Evolutionary conservation across 495 filamentous ascomycete species (phyloP).

Genomic region (Chaetomidium leptoderma): DNA sequence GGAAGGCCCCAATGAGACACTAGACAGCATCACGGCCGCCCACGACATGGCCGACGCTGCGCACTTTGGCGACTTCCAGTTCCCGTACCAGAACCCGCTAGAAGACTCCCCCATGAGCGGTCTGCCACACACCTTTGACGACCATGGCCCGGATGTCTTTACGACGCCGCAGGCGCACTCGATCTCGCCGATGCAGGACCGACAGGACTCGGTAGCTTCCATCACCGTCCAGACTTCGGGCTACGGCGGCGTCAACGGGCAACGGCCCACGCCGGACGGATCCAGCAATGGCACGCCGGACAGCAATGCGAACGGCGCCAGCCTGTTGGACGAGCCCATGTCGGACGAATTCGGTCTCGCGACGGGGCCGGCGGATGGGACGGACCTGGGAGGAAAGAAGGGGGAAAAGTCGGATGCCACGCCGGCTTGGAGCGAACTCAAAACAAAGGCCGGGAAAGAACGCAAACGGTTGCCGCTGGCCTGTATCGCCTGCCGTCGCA

Average conservation of each 20-base stretch:
- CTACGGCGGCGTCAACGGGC: conserved; percentile 21
- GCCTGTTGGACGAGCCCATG: conserved; percentile 47
- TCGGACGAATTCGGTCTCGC: conserved; percentile 52
- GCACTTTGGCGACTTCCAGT: conserved; percentile 46
- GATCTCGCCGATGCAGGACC: conserved; percentile 39
- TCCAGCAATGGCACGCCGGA: conserved; percentile 49
- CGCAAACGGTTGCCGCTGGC: conserved; percentile 88
- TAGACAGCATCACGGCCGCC: conserved; percentile 31
- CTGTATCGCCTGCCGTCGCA: conserved; percentile 91
- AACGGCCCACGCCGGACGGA: conserved; percentile 36
- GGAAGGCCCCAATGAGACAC: conserved; percentile 26
- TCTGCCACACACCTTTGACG: conserved; percentile 32
- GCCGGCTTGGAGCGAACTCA: conserved; percentile 90
- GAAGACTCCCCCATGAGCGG: conserved; percentile 41
- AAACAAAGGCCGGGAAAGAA: conserved; percentile 97
- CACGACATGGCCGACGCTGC: conserved; percentile 35
- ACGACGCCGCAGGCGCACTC: conserved; percentile 34
- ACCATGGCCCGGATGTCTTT: conserved; percentile 40
- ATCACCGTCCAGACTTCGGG: conserved; percentile 32
- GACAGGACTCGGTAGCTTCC: conserved; percentile 37
- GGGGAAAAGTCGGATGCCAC: conserved; percentile 55
- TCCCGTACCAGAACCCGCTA: conserved; percentile 39
- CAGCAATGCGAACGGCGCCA: conserved; percentile 43
- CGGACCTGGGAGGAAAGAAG: conserved; percentile 49
- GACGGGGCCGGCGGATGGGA: conserved; percentile 44